A percentile compares a stretch with the other conserved stretches of the same genome.
Evolutionary conservation across 768 basidiomycete species (phyloP).

Genomic region (Imleria badia): DNA sequence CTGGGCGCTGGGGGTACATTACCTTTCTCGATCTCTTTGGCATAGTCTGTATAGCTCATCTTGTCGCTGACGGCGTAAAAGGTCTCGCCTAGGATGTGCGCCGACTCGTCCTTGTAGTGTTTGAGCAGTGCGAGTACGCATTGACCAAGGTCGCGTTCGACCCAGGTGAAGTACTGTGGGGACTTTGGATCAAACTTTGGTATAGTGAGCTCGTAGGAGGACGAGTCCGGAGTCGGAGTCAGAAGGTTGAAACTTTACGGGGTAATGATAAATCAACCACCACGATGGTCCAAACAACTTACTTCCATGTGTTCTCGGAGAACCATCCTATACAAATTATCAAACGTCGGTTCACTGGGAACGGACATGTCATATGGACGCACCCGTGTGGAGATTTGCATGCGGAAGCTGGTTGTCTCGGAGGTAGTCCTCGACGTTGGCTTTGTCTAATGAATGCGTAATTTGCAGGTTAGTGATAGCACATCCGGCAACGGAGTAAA

Average conservation of each 20-base stretch:
- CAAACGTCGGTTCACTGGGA: neutral
- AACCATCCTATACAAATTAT: conserved; percentile 23
- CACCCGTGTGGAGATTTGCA: conserved; percentile 21
- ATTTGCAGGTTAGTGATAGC: neutral
- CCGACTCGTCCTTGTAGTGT: conserved; percentile 22
- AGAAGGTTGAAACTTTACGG: conserved; percentile 7
- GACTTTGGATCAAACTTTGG: conserved; percentile 19
- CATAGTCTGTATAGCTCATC: conserved; percentile 16
- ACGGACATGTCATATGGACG: neutral
- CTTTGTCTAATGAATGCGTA: conserved; percentile 20
- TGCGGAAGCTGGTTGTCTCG: conserved; percentile 17
- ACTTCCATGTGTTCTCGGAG: conserved; percentile 24
- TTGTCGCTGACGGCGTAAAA: conserved; percentile 29
- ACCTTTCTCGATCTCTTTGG: conserved; percentile 19
- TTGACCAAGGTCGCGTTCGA: conserved; percentile 26
- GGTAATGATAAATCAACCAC: no score
- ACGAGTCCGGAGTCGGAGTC: conserved; percentile 5
- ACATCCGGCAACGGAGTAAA: neutral
- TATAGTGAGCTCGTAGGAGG: conserved; percentile 19
- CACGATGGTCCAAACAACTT: neutral
- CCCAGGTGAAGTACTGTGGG: conserved; percentile 22
- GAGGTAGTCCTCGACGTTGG: conserved; percentile 24
- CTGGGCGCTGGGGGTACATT: neutral
- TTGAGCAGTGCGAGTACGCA: conserved; percentile 23
- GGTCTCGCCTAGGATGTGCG: conserved; percentile 17